Base-by-base conservation (phyloP, 1,284 basidiomycete genomes). In the Cerrena zonata region DNA sequence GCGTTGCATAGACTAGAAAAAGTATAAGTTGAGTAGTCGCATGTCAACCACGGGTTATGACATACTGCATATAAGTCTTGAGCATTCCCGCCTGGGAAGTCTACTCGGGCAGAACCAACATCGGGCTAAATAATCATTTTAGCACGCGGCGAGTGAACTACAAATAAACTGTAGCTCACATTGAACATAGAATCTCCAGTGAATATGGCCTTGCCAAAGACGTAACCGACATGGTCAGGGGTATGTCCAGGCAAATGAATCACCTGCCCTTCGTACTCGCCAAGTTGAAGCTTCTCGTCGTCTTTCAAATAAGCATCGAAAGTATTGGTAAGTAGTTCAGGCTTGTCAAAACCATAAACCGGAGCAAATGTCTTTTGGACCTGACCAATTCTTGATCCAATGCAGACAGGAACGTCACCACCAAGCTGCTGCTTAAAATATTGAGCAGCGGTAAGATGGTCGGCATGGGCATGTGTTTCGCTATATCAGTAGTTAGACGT, bases 171-270 rank as follows among this genome's bases (percentile, higher is more conserved):
- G 18, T n/a, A 15, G 25, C 66, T 12, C 57, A 71, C 69, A 53
- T 70, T 66, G 55, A 74, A 74, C 43, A 73, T 71, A 3, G 70
- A 72, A 45, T 73, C 72, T 2, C 71, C 71, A 1, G 67, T 67
- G 53, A 72, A 73, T 15, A 70, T 67, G 5, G 66, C 63, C 44
- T 66, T 65, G n/a, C 69, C 70, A 27, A 72, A 57, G 25, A 70
- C 56, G 53, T 70, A 74, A 4, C 69, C 69, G 15, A 72, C 60
- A 52, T 69, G 67, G 51, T 71, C 69, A 18, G 67, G 69, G 2
- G 70, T 70, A 48, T 71, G 69, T 2, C 69, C 69, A 11, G 69
- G 70, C 5, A 71, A 62, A 51, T 69, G 65, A 37, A 69, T 59
- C 26, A 70, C 69, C 23, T 58, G 56, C 47, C 67, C 69, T 4